A percentile compares a stretch with the other conserved stretches of the same genome.
Conservation (phyloP, 805 yeast species). For the Spathaspora arborariae region DNA sequence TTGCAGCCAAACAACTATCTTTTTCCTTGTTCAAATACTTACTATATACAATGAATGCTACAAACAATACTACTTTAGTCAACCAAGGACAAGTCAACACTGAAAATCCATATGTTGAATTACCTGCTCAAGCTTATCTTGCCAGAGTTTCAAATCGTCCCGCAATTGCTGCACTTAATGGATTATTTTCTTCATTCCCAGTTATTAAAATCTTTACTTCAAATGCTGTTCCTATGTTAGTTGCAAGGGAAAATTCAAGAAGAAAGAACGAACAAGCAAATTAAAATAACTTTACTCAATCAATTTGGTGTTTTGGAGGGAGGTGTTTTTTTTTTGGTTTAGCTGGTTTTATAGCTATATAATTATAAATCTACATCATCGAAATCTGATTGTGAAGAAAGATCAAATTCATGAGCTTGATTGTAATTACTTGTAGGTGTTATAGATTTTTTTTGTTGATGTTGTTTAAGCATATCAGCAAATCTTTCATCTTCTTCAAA, state of each 20-base stretch:
- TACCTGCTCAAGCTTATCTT: slow-evolving; percentile 45
- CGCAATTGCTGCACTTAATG: slow-evolving; percentile 56
- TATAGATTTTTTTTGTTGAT: background rate
- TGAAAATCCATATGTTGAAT: slow-evolving; percentile 9
- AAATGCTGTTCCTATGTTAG: slow-evolving; percentile 56
- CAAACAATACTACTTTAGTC: background rate
- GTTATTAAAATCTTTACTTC: slow-evolving; percentile 55
- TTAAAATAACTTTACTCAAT: no score
- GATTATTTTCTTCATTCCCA: slow-evolving; percentile 56
- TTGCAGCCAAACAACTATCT: background rate
- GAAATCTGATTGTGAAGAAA: slow-evolving; percentile 14
- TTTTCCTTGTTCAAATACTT: background rate
- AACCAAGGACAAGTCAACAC: background rate
- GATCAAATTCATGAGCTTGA: slow-evolving; percentile 11
- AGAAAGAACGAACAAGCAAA: background rate
- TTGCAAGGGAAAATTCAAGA: slow-evolving; percentile 35
- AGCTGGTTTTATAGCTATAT: background rate
- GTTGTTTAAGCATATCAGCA: slow-evolving; percentile 11
- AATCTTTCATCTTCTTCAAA: slow-evolving; percentile 17
- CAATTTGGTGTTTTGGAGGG: background rate
- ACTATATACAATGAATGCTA: background rate
- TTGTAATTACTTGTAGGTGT: slow-evolving; percentile 1
- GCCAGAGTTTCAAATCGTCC: slow-evolving; percentile 51
- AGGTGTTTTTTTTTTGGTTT: background rate
- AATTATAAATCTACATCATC: slow-evolving; percentile 11